Base-by-base conservation (phyloP, 331 rosid genomes). In the Malus hybrid region DNA sequence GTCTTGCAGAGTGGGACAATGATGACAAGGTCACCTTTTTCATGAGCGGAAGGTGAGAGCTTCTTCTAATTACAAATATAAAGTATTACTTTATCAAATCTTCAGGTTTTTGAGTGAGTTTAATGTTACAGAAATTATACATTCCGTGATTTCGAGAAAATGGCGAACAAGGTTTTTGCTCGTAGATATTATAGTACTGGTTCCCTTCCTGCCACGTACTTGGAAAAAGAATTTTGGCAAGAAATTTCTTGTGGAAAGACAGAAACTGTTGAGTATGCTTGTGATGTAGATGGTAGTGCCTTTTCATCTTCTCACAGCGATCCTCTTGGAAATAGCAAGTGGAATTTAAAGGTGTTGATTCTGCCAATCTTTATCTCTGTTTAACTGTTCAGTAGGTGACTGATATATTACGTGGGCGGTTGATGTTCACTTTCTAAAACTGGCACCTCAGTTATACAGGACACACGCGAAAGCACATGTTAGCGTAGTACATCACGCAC, bases 201-300 rank as follows among this genome's bases (percentile, higher is more conserved):
- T 52, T 65, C 88, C 73, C 99, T 95, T 81, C 97, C 97, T 20
- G 85, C 97, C 65, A 44, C 86, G 62, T 90, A 88, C 82, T 54
- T 95, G 87, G 99, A 95, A 77, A 95, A 90, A 71, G 97, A 92
- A 83, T 95, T 95, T 86, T 95, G 99, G 97, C 89, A 85, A 60
- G 99, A 92, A 90, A 90, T 95, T 85, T 82, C 90, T 71, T 83
- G 91, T 84, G 99, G 99, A 73, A 90, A 87, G 85, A 92, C 94
- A 82, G 97, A 95, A 78, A 80, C 87, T 48, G 97, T 95, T 77
- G 99, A 95, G 77, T 95, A 95, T 87, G 99, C 99, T 33, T 95
- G 99, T 83, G 97, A 95, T 81, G 93, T 95, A 83, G 97, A 95
- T 73, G 99, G 99, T 73, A 92, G 93, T 86, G 97, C 99, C 61